A percentile compares a stretch with the other conserved stretches of the same genome.
phyloP scores from a whole-genome alignment of 306 rosid genomes.

The Rosa lucieae region DNA sequence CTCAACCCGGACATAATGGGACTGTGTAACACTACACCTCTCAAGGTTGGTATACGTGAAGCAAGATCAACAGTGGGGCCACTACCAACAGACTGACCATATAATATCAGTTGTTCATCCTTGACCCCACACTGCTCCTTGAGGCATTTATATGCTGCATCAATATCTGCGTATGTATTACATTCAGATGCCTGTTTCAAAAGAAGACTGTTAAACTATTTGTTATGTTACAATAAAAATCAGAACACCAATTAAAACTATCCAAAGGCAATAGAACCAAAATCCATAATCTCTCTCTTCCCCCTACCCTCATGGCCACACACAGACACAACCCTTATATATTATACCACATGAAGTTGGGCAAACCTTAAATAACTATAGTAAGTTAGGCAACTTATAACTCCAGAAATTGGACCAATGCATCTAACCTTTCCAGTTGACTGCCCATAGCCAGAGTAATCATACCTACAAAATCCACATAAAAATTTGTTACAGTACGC shows the following conservation, averaged over 20 bases:
- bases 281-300: too few relatives aligned
- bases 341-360: neutral
- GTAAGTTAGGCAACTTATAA: constrained; percentile 1
- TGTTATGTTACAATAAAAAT: too few relatives aligned
- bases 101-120: constrained; percentile 81
- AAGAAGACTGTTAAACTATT: constrained; percentile 29
- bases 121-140: constrained; percentile 78
- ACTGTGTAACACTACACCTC: constrained; percentile 89
- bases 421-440: constrained; percentile 89
- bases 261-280: too few relatives aligned
- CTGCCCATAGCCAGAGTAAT: constrained; percentile 97
- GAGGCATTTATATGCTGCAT: constrained; percentile 85
- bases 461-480: constrained; percentile 59
- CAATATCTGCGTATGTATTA: constrained; percentile 93
- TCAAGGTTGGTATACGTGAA: constrained; percentile 64
- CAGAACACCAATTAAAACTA: too few relatives aligned
- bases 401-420: neutral
- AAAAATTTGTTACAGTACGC: neutral
- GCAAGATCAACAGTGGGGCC: constrained; percentile 96
- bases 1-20: constrained; percentile 89
- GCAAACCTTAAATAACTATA: neutral
- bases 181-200: constrained; percentile 87
- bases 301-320: too few relatives aligned
- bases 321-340: too few relatives aligned
- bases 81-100: constrained; percentile 96